Percentiles rank a stretch among this genome's conserved stretches.
Conservation (phyloP, 2,329 filamentous ascomycete genomes). For the Karstenula rhodostoma region DNA sequence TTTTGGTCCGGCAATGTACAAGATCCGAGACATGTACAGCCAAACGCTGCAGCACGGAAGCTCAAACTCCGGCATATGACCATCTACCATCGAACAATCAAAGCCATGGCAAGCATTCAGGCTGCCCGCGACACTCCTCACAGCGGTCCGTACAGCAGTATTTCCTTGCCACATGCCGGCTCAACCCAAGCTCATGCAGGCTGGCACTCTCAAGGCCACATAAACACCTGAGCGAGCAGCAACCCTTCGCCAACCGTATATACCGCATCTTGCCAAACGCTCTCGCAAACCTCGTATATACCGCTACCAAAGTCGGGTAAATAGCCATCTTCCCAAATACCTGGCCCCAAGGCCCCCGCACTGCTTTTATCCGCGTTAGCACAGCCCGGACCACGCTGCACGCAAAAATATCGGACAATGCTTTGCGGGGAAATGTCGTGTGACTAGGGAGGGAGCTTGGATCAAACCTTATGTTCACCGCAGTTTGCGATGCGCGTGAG, state of each 20-base stretch:
- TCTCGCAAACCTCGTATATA: neutral
- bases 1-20: neutral
- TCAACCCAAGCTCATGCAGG: neutral
- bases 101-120: neutral
- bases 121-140: neutral
- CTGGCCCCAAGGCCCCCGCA: slow-evolving; percentile 1
- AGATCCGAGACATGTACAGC: slow-evolving; percentile 1
- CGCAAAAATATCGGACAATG: neutral
- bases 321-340: neutral
- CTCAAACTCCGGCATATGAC: neutral
- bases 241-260: neutral
- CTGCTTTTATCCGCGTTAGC: slow-evolving; percentile 5
- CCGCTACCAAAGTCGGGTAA: slow-evolving; percentile 1
- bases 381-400: neutral
- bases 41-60: neutral
- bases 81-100: neutral
- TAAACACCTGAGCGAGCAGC: neutral
- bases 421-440: slow-evolving; percentile 9
- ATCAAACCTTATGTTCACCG: slow-evolving; percentile 9
- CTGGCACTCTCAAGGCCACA: neutral
- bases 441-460: slow-evolving; percentile 1
- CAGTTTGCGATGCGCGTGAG: neutral
- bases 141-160: neutral
- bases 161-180: neutral
- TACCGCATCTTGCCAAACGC: neutral